These are phyloP conservation scores for Yarrowia sp. DNA, from an alignment of 805 yeast species.

Conservation along the genomic window DNA sequence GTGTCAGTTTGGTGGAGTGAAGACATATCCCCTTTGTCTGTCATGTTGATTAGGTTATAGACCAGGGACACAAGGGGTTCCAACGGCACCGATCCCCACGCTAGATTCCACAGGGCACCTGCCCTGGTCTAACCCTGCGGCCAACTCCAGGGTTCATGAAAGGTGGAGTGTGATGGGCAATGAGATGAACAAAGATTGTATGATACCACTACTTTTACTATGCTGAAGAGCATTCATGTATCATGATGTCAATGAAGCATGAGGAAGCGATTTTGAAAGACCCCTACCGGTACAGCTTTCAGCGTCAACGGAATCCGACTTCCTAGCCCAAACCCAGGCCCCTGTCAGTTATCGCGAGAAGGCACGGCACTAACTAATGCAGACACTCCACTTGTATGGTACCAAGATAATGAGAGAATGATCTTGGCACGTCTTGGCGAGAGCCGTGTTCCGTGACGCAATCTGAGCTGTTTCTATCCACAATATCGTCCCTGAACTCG, in stretches of 20 bases:
- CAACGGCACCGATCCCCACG: constrained; percentile 1
- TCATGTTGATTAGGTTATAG: neutral
- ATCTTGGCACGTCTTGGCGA: constrained; percentile 13
- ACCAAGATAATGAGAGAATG: neutral
- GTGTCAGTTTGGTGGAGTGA: neutral
- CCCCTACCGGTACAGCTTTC: neutral
- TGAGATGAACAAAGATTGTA: neutral
- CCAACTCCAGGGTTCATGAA: neutral
- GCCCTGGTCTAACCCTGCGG: neutral
- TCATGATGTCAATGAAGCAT: neutral
- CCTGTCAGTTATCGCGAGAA: neutral
- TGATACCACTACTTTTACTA: no score
- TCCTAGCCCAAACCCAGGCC: constrained; percentile 12
- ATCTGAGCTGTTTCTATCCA: neutral
- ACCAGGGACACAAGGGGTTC: constrained; percentile 12
- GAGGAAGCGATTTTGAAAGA: neutral
- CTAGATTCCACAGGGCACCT: neutral
- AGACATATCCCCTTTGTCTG: neutral
- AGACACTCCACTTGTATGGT: constrained; percentile 1
- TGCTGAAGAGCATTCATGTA: neutral
- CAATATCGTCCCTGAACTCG: neutral
- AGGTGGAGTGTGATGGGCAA: neutral
- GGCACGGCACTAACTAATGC: constrained; percentile 20
- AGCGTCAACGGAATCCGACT: neutral
- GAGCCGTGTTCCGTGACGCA: constrained; percentile 10